Conservation (phyloP, 192 early-diverging fungal species). For the Mortierella claussenii region DNA sequence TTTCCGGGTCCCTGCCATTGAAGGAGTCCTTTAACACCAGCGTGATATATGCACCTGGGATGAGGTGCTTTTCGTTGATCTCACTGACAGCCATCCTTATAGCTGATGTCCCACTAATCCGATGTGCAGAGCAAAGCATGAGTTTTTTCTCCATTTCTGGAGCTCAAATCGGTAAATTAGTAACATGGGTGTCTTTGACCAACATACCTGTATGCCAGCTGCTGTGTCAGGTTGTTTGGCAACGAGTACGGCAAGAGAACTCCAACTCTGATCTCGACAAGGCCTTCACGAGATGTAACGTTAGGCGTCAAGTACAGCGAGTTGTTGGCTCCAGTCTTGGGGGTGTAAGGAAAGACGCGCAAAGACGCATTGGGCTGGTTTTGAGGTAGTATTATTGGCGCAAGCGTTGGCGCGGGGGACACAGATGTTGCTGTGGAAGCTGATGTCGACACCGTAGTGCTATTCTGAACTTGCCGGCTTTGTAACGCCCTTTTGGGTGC, state of each 20-base stretch:
- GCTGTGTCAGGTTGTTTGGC: constrained; percentile 44
- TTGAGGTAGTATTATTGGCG: constrained; percentile 14
- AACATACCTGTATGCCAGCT: constrained; percentile 43
- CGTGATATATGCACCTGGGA: constrained; percentile 60
- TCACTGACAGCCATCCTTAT: constrained; percentile 61
- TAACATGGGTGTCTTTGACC: no score
- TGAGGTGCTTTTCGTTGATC: constrained; percentile 56
- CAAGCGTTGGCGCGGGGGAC: no score
- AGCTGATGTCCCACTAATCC: constrained; percentile 58
- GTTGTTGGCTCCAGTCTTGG: constrained; percentile 36
- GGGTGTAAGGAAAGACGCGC: constrained; percentile 32
- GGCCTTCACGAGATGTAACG: constrained; percentile 6
- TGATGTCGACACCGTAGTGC: no score
- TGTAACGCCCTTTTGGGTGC: no score
- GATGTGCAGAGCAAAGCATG: neutral
- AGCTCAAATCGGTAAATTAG: no score
- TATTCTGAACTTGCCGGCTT: no score
- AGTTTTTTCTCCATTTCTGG: no score
- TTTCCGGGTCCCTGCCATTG: constrained; percentile 52
- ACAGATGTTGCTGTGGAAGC: no score
- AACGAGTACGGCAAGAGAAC: constrained; percentile 32
- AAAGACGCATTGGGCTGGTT: constrained; percentile 31
- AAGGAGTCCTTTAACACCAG: constrained; percentile 62
- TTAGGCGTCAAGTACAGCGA: constrained; percentile 33
- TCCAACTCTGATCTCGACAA: constrained; percentile 37